Conservation (phyloP, 768 basidiomycete species). For the Multifurca ochricompacta region DNA sequence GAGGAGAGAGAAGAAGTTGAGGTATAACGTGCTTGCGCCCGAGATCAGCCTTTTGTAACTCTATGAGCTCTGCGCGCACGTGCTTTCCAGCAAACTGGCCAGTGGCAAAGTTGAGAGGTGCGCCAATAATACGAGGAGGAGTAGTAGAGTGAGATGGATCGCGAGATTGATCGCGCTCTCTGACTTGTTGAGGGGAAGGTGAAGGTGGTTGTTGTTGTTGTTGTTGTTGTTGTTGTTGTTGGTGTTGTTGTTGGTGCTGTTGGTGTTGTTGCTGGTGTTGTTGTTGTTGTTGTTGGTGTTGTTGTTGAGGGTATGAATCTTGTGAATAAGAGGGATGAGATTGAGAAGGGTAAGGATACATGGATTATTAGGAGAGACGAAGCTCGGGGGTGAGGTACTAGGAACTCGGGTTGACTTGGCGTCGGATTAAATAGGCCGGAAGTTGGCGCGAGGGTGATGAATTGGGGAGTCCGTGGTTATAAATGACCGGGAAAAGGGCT, state of each 20-base stretch:
- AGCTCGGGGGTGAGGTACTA: background rate
- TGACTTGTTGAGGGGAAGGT: background rate
- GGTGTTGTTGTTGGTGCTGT: conserved; percentile 5
- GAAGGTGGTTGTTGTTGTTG: background rate
- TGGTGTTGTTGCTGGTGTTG: background rate
- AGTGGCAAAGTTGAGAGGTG: conserved; percentile 23
- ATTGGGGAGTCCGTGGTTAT: background rate
- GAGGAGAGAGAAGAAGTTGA: background rate
- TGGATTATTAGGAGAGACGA: background rate
- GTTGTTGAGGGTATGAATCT: conserved; percentile 5
- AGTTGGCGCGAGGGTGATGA: conserved; percentile 14
- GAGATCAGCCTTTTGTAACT: conserved; percentile 29
- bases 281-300: conserved; percentile 2
- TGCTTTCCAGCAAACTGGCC: conserved; percentile 28
- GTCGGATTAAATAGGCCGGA: conserved; percentile 17
- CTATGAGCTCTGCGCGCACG: conserved; percentile 24
- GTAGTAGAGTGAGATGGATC: conserved; percentile 3
- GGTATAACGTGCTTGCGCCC: conserved; percentile 26
- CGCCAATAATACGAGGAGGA: conserved; percentile 21
- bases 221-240: background rate
- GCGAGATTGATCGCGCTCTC: conserved; percentile 11
- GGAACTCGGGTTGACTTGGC: background rate
- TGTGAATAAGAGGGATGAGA: background rate
- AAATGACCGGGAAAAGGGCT: conserved; percentile 15
- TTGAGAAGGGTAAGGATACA: conserved; percentile 10